Evolutionary conservation across 2,329 filamentous ascomycete genomes (phyloP).

Genomic region (Fusarium albidum): DNA sequence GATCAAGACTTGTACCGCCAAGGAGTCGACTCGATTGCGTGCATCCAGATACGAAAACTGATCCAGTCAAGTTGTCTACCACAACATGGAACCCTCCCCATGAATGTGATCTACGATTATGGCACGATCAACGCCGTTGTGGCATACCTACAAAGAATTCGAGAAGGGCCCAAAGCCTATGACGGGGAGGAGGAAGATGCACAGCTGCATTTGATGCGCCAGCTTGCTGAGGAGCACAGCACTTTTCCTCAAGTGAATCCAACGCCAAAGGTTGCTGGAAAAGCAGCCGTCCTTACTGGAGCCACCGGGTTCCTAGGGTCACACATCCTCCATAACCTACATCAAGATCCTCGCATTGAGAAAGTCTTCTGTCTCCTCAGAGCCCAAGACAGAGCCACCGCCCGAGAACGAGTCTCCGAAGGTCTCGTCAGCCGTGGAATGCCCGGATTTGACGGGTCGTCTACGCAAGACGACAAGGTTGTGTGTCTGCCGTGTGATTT

Average conservation of each 20-base stretch:
- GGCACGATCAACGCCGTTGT: constrained; percentile 55
- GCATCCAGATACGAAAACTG: constrained; percentile 58
- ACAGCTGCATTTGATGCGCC: constrained; percentile 1
- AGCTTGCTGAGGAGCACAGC: constrained; percentile 19
- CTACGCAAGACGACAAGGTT: constrained; percentile 3
- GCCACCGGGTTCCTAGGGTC: constrained; percentile 72
- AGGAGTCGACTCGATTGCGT: constrained; percentile 68
- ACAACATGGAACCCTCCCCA: constrained; percentile 48
- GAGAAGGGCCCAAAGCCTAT: constrained; percentile 11
- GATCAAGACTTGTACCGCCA: constrained; percentile 63
- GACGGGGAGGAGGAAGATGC: rapidly evolving
- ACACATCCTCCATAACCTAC: constrained; percentile 52
- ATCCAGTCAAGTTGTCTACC: constrained; percentile 40
- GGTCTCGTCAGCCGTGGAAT: constrained; percentile 11
- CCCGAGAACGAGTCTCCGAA: constrained; percentile 21
- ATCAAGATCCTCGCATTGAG: background rate
- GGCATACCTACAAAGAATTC: constrained; percentile 22
- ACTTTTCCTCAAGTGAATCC: background rate
- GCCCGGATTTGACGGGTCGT: background rate
- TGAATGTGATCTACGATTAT: constrained; percentile 68
- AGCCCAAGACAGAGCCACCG: constrained; percentile 14
- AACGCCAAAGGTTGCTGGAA: background rate
- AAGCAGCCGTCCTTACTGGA: constrained; percentile 61
- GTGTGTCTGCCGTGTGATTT: constrained; percentile 30
- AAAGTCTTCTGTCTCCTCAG: constrained; percentile 53